Conservation (phyloP, 1,139 yeast genomes). For the Pichia cactophila region DNA sequence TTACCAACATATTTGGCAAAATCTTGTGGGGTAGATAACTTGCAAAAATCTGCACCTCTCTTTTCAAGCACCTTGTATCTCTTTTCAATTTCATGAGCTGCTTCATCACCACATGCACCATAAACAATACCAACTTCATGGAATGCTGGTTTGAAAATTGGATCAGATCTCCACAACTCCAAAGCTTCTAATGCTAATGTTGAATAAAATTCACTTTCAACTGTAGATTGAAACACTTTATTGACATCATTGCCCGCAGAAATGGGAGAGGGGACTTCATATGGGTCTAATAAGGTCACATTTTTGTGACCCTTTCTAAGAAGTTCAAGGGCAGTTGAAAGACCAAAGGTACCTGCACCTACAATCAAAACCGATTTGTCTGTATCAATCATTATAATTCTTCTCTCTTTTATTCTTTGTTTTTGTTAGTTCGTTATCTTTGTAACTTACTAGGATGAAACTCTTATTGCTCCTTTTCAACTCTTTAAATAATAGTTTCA, state of each 20-base stretch:
- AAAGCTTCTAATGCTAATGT: conserved; percentile 33
- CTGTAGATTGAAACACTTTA: conserved; percentile 31
- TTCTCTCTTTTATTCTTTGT: not conserved
- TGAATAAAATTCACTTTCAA: conserved; percentile 28
- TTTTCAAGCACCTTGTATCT: conserved; percentile 2
- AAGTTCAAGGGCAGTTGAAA: conserved; percentile 29
- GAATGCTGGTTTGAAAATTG: conserved; percentile 27
- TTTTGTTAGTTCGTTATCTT: not conserved
- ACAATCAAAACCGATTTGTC: conserved; percentile 11
- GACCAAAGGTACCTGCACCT: conserved; percentile 31
- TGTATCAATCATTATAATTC: conserved; percentile 2
- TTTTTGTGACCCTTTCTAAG: conserved; percentile 22
- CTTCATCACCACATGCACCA: conserved; percentile 18
- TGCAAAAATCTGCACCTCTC: conserved; percentile 4
- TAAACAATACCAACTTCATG: conserved; percentile 29
- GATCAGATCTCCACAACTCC: conserved; percentile 30
- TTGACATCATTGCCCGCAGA: conserved; percentile 40
- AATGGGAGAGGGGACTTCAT: conserved; percentile 36
- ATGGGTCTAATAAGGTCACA: conserved; percentile 33
- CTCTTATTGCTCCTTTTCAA: not conserved
- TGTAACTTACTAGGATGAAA: not conserved
- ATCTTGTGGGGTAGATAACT: conserved; percentile 16
- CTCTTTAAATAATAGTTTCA: not conserved
- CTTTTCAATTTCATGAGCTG: conserved; percentile 4
- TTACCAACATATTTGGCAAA: conserved; percentile 14